Conservation (phyloP, 352 stramenopile species). For the Phytophthora podocarpi region DNA sequence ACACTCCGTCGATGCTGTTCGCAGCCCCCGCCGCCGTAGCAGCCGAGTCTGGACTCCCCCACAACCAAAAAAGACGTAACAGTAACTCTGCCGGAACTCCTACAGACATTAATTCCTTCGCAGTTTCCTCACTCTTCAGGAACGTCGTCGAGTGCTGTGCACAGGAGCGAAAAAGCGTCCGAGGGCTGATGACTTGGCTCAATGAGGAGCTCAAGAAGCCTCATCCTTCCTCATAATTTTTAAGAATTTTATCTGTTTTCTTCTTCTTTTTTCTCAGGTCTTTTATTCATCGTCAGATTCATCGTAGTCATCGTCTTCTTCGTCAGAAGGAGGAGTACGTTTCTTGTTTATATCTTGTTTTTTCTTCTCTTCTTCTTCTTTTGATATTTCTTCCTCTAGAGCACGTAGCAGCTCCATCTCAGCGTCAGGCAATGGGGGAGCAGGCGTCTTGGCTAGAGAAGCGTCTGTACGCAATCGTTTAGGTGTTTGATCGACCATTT, state of each 20-base stretch:
- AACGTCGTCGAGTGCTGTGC: slow-evolving; percentile 54
- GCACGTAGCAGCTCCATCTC: slow-evolving; percentile 41
- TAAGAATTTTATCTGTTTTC: too few relatives aligned
- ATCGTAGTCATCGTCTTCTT: slow-evolving; percentile 44
- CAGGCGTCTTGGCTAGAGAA: not conserved
- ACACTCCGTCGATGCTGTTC: slow-evolving; percentile 14
- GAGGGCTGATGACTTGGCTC: slow-evolving; percentile 41
- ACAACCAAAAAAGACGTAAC: slow-evolving; percentile 2
- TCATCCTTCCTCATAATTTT: not conserved
- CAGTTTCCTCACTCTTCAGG: slow-evolving; percentile 43
- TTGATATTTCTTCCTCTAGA: slow-evolving; percentile 41
- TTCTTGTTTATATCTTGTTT: slow-evolving; percentile 16
- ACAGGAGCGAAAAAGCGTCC: slow-evolving; percentile 50
- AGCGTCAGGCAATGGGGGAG: slow-evolving; percentile 4
- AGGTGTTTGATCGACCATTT: too few relatives aligned
- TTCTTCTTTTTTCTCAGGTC: not conserved
- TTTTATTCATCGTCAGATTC: slow-evolving; percentile 39
- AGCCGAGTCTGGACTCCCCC: not conserved
- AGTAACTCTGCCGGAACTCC: not conserved
- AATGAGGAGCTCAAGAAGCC: slow-evolving; percentile 55
- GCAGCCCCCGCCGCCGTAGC: slow-evolving; percentile 8
- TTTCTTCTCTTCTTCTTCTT: slow-evolving; percentile 20
- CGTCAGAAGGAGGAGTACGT: not conserved
- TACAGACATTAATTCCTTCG: slow-evolving; percentile 7
- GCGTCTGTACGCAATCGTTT: too few relatives aligned